These are phyloP conservation scores for Amborella trichopoda DNA, from an alignment of 164 flowering plant genomes.

Conservation along the genomic window DNA sequence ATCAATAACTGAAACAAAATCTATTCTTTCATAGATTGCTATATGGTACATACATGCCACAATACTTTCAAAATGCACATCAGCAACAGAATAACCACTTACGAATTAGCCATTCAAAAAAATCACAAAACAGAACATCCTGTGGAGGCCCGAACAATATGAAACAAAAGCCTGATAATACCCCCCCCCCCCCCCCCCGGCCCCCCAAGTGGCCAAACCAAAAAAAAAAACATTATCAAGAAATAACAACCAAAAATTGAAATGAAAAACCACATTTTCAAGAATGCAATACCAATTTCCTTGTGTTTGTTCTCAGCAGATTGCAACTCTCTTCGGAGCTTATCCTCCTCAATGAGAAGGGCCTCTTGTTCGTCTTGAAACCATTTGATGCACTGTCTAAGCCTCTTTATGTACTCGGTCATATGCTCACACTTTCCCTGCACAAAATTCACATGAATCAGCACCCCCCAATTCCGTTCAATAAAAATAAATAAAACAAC, in stretches of 20 bases:
- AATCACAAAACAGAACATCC: too few relatives aligned
- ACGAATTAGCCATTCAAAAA: too few relatives aligned
- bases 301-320: conserved; percentile 25
- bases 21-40: too few relatives aligned
- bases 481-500: neutral
- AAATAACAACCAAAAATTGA: neutral
- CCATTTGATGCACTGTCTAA: conserved; percentile 63
- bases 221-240: neutral
- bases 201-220: too few relatives aligned
- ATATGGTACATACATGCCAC: too few relatives aligned
- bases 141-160: too few relatives aligned
- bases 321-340: conserved; percentile 26
- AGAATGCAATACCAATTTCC: conserved; percentile 37
- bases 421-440: conserved; percentile 67
- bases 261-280: neutral
- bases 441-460: neutral
- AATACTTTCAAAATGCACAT: too few relatives aligned
- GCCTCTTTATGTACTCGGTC: conserved; percentile 51
- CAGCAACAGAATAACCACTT: too few relatives aligned
- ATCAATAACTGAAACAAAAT: too few relatives aligned
- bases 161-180: too few relatives aligned
- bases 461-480: neutral
- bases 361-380: conserved; percentile 47
- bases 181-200: too few relatives aligned
- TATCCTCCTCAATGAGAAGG: conserved; percentile 36